Conservation (phyloP, 768 basidiomycete genomes). For the Tricholoma hemisulphureum region DNA sequence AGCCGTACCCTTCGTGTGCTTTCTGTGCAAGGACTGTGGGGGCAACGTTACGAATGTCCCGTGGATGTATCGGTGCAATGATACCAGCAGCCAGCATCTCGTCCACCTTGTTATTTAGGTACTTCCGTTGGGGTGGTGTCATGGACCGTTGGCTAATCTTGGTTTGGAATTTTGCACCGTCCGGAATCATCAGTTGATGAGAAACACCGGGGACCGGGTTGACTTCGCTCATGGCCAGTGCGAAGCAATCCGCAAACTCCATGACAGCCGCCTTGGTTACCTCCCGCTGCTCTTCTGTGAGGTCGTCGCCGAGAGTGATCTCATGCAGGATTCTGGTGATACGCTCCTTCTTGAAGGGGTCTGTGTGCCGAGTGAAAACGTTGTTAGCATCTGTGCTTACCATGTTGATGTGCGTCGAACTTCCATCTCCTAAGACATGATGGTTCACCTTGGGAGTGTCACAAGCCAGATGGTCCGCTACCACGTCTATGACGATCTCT, state of each 20-base stretch:
- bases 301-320: not conserved
- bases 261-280: not conserved
- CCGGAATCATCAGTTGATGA: conserved; percentile 35
- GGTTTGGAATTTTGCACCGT: conserved; percentile 23
- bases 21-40: too few relatives aligned
- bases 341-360: too few relatives aligned
- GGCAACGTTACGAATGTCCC: conserved; percentile 13
- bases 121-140: conserved; percentile 30
- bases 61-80: conserved; percentile 25
- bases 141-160: conserved; percentile 28
- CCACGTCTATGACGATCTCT: not conserved
- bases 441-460: not conserved
- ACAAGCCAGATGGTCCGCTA: not conserved
- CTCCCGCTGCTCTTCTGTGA: not conserved
- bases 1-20: too few relatives aligned
- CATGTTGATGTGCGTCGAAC: not conserved
- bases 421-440: not conserved
- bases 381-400: too few relatives aligned
- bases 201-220: not conserved
- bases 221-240: not conserved
- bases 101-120: too few relatives aligned
- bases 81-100: too few relatives aligned
- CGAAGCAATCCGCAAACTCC: not conserved
- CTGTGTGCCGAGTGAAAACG: too few relatives aligned
- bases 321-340: not conserved